These are phyloP conservation scores for Suillus subalutaceus DNA, from an alignment of 768 basidiomycete genomes.

Conservation along the genomic window DNA sequence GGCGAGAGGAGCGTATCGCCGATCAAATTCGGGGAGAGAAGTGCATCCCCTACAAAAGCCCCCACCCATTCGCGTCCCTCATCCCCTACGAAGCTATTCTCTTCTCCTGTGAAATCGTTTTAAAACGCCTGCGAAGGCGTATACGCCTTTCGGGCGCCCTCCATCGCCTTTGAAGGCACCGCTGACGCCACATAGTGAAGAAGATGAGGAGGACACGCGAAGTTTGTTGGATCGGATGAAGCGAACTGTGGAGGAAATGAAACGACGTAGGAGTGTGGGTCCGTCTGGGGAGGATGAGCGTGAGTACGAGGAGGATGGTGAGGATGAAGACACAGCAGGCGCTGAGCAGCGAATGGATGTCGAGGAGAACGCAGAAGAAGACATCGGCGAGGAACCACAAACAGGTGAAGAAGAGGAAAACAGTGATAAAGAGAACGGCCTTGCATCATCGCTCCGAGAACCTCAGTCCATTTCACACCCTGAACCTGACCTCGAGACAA, in stretches of 20 bases:
- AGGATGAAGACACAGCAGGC: constrained; percentile 43
- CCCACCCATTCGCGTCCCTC: not conserved
- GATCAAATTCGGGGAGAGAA: not conserved
- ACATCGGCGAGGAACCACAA: constrained; percentile 8
- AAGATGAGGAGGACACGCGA: constrained; percentile 36
- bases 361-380: constrained; percentile 36
- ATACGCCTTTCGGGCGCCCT: constrained; percentile 7
- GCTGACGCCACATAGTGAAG: constrained; percentile 21
- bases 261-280: constrained; percentile 29
- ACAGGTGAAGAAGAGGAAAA: constrained; percentile 9
- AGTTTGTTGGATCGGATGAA: constrained; percentile 40
- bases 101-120: constrained; percentile 8
- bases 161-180: constrained; percentile 5
- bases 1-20: constrained; percentile 1
- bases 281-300: constrained; percentile 23
- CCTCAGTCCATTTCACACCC: not conserved
- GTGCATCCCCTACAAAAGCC: constrained; percentile 14
- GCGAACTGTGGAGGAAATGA: constrained; percentile 39
- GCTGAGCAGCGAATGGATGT: constrained; percentile 41
- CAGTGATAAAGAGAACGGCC: constrained; percentile 19
- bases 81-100: constrained; percentile 13
- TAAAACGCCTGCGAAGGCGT: not conserved
- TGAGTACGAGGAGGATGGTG: constrained; percentile 35
- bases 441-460: not conserved
- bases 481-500: not conserved